These are phyloP conservation scores for Malassezia furfur DNA, from an alignment of 1,284 basidiomycete genomes.

Conservation along the genomic window DNA sequence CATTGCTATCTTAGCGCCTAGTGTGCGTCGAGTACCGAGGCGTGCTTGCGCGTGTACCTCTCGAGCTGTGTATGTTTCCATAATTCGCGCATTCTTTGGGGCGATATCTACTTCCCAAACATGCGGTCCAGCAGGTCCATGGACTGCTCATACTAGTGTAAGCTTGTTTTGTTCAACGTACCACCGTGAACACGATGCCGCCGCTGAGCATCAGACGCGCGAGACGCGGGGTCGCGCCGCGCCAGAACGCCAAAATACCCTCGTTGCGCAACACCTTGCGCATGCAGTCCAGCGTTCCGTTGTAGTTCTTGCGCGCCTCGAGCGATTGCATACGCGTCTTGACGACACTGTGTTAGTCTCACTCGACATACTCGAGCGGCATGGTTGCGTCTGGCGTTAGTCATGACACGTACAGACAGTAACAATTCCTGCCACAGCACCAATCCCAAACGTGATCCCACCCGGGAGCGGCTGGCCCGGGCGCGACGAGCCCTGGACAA, in stretches of 20 bases:
- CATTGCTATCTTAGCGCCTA: neutral
- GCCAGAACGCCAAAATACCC: slow-evolving; percentile 81
- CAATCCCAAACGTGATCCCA: slow-evolving; percentile 85
- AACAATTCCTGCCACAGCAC: slow-evolving; percentile 81
- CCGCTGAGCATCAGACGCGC: slow-evolving; percentile 62
- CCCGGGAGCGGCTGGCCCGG: slow-evolving; percentile 76
- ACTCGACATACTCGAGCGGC: slow-evolving; percentile 28
- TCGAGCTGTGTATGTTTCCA: neutral
- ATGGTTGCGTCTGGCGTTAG: slow-evolving; percentile 49
- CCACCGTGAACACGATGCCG: slow-evolving; percentile 83
- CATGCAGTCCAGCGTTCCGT: slow-evolving; percentile 85
- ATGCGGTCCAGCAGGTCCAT: slow-evolving; percentile 15
- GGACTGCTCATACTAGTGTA: slow-evolving; percentile 13
- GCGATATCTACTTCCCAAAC: neutral
- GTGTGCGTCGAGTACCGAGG: neutral
- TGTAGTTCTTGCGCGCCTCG: slow-evolving; percentile 69
- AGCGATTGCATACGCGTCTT: slow-evolving; percentile 97
- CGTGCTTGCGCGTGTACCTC: neutral
- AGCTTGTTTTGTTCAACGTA: slow-evolving; percentile 53
- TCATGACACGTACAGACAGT: slow-evolving; percentile 56
- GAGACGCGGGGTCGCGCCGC: slow-evolving; percentile 63
- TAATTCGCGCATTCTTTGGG: neutral
- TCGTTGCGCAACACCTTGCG: slow-evolving; percentile 54
- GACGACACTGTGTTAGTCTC: slow-evolving; percentile 55
- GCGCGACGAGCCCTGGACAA: slow-evolving; percentile 71